phyloP scores from a whole-genome alignment of 163 green algal species.

The Scenedesmus sp. region DNA sequence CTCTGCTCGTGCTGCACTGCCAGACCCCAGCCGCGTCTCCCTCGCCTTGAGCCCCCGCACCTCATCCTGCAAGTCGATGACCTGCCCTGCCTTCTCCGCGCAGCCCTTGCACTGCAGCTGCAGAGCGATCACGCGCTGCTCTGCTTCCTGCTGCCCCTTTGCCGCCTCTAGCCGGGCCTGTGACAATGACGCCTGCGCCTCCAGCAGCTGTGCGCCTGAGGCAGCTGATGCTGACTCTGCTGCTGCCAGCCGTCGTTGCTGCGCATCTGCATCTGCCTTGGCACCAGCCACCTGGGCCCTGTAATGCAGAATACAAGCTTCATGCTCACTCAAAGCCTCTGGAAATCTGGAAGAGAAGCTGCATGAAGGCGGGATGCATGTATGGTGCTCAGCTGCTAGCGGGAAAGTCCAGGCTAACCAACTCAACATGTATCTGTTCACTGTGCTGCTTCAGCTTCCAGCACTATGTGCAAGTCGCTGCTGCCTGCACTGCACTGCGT shows the following conservation, averaged over 20 bases:
- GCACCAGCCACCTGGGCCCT: slow-evolving; percentile 9
- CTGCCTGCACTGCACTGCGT: too few species aligned
- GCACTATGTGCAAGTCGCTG: too few species aligned
- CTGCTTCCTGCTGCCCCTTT: slow-evolving; percentile 3
- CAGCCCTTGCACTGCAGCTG: slow-evolving; percentile 35
- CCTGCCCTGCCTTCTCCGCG: slow-evolving; percentile 31
- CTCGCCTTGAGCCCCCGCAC: background rate
- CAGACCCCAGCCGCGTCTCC: background rate
- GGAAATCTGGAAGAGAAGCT: too few species aligned
- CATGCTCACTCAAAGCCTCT: too few species aligned
- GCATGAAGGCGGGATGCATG: too few species aligned
- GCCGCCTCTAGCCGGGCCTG: background rate
- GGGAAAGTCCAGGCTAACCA: too few species aligned
- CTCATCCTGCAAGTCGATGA: slow-evolving; percentile 17
- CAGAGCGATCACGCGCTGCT: background rate
- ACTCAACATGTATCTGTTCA: too few species aligned
- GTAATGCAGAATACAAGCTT: background rate
- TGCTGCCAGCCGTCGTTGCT: slow-evolving; percentile 8
- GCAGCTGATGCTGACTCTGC: slow-evolving; percentile 19
- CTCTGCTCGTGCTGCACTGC: slow-evolving; percentile 26
- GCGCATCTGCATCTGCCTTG: background rate
- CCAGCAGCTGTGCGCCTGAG: slow-evolving; percentile 26
- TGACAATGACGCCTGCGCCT: slow-evolving; percentile 39
- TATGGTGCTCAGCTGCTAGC: too few species aligned
- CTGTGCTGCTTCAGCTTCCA: too few species aligned